These are phyloP conservation scores for Cucurbita pepo DNA, from an alignment of 306 rosid species.

Conservation along the genomic window DNA sequence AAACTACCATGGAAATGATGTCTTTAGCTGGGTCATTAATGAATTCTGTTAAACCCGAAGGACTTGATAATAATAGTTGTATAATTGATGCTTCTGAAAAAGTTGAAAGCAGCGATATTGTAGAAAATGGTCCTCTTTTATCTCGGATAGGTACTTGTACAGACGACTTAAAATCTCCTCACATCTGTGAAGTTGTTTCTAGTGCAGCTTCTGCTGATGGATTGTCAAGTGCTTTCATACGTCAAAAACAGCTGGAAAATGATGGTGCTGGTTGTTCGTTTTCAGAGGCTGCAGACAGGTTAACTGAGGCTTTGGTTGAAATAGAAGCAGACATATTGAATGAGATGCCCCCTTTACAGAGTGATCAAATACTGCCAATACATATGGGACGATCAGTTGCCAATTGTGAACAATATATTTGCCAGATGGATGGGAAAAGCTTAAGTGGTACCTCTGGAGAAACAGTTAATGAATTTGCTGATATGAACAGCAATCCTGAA, in stretches of 20 bases:
- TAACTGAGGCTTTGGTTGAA: constrained; percentile 19
- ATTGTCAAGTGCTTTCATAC: constrained; percentile 16
- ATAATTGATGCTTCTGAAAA: constrained; percentile 9
- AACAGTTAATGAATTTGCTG: constrained; percentile 21
- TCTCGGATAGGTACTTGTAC: neutral
- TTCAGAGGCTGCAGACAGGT: constrained; percentile 15
- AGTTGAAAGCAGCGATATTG: constrained; percentile 9
- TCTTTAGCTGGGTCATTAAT: constrained; percentile 10
- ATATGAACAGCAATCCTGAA: constrained; percentile 16
- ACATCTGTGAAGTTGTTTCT: constrained; percentile 18
- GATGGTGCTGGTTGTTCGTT: constrained; percentile 16
- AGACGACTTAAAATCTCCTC: constrained; percentile 15
- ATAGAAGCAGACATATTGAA: constrained; percentile 23
- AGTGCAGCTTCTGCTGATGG: constrained; percentile 9
- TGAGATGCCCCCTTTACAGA: constrained; percentile 15
- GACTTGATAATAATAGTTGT: constrained; percentile 20
- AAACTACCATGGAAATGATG: constrained; percentile 10
- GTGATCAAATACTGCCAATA: constrained; percentile 21
- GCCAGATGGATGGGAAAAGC: constrained; percentile 21
- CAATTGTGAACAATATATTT: constrained; percentile 10
- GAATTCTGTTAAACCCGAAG: constrained; percentile 19
- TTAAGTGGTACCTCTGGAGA: constrained; percentile 22
- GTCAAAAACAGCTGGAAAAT: constrained; percentile 21
- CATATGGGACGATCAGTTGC: constrained; percentile 14
- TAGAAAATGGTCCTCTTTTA: constrained; percentile 12